Base-by-base conservation (phyloP, 225 moss, liverwort and hornwort species). In the Antitrichia curtipendula region DNA sequence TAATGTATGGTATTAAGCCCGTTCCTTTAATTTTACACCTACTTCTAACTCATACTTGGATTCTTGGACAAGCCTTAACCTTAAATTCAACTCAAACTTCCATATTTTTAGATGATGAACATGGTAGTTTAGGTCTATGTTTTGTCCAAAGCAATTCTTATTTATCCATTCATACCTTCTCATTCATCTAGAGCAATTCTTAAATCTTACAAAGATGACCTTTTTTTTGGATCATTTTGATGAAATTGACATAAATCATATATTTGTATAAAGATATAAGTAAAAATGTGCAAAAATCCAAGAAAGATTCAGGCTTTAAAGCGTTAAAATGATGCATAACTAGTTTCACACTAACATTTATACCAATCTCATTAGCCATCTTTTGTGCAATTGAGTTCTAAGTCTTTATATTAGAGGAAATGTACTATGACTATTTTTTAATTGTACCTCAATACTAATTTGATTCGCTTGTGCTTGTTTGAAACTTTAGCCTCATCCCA, bases 331-430 rank as follows among this genome's bases (percentile, higher is more conserved):
- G n/a, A 32, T 63, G 17, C 5, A 2, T 17, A 32, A 17, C 5
- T 63, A 32, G 17, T 63, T 32, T 63, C 9, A 32, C 5, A 32
- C 1, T 32, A 1, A 63, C 9, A 63, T 9, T 63, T 17, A 32
- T 63, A 1, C 32, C 17, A 63, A 32, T 62, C 2, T 62, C 32
- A 62, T 32, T 31, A 32, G 32, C 62, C 5, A 16, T 31, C 31
- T 31, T 62, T 31, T 31, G 0, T 62, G 7, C 1, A 62, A 0
- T 63, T 0, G 0, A 16, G 4, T 63, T 63, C 5, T 32, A 63
- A 63, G 5, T 63, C 16, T 32, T 63, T 5, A 32, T 32, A 8
- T 16, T 0, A 63, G 1, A 32, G 0, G 9, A 63, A 32, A 17
- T 63, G 9, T 63, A 63, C 50, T 4, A 60, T 60, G 15, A 62